phyloP scores from a whole-genome alignment of 2,329 filamentous ascomycete genomes.

The Penicillium sp. region DNA sequence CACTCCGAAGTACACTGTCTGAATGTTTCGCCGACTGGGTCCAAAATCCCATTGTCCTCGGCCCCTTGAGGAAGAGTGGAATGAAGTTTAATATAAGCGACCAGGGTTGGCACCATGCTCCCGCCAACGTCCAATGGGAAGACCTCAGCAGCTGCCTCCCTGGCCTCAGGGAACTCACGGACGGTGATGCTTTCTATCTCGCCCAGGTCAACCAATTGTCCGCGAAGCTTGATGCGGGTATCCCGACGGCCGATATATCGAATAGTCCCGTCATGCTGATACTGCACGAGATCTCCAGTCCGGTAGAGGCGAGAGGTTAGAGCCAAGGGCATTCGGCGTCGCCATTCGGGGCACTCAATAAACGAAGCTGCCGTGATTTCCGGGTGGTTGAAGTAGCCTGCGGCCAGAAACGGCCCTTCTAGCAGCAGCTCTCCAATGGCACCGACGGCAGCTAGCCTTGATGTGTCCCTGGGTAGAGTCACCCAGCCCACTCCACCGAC shows the following conservation, averaged over 20 bases:
- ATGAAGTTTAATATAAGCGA: not conserved
- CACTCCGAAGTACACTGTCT: too few relatives aligned
- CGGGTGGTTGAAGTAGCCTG: conserved; percentile 34
- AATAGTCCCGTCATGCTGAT: conserved; percentile 30
- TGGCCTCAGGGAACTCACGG: not conserved
- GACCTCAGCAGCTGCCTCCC: not conserved
- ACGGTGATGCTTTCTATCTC: conserved; percentile 41
- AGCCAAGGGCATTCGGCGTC: not conserved
- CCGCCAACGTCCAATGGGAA: not conserved
- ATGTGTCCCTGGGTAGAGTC: not conserved
- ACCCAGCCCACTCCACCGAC: not conserved
- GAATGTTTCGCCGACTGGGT: not conserved
- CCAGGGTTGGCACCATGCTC: not conserved
- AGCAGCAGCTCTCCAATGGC: not conserved
- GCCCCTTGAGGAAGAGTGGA: not conserved
- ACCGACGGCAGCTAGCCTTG: not conserved
- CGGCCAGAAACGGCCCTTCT: conserved; percentile 26
- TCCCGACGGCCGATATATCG: conserved; percentile 56
- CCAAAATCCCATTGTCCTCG: not conserved
- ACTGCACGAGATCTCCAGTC: conserved; percentile 18
- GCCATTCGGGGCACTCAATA: conserved; percentile 17
- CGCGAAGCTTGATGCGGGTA: conserved; percentile 33
- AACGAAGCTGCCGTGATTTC: conserved; percentile 28
- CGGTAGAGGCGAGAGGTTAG: conserved; percentile 46
- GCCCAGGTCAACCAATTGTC: conserved; percentile 60